Percentiles rank a stretch among this genome's conserved stretches.
Evolutionary conservation across 2,329 filamentous ascomycete genomes (phyloP).

Genomic region (Microcyclosporella mali): DNA sequence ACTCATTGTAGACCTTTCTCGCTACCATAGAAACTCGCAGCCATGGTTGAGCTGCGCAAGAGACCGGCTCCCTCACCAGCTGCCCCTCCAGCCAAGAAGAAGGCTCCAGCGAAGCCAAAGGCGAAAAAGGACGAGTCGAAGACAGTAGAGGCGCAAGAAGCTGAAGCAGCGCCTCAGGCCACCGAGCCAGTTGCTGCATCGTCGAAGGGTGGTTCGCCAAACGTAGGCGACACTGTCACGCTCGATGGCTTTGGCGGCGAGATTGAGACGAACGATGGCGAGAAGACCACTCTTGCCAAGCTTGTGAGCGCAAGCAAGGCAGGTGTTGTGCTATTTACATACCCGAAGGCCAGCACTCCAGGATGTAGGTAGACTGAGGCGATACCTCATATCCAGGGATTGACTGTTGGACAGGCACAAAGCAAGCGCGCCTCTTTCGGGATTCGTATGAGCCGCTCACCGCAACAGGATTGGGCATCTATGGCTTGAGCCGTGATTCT

Average conservation of each 20-base stretch:
- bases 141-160: conserved; percentile 31
- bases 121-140: conserved; percentile 25
- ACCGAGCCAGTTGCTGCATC: conserved; percentile 18
- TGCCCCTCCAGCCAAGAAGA: conserved; percentile 42
- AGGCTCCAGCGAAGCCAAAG: conserved; percentile 32
- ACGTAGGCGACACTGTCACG: conserved; percentile 47
- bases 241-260: conserved; percentile 57
- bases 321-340: conserved; percentile 89
- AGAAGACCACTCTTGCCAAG: conserved; percentile 69
- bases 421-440: conserved; percentile 87
- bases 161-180: conserved; percentile 28
- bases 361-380: conserved; percentile 63
- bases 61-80: conserved; percentile 52
- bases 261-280: conserved; percentile 78
- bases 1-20: too few relatives aligned
- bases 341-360: conserved; percentile 88
- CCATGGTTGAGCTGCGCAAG: conserved; percentile 57
- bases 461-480: conserved; percentile 74
- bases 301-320: conserved; percentile 76
- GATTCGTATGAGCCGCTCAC: conserved; percentile 74
- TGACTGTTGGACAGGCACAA: conserved; percentile 60
- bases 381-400: neutral
- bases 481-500: conserved; percentile 80
- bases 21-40: neutral
- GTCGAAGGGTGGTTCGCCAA: conserved; percentile 18